Base-by-base conservation (phyloP, 2,329 filamentous ascomycete genomes). In the Colletotrichum cuscutae region DNA sequence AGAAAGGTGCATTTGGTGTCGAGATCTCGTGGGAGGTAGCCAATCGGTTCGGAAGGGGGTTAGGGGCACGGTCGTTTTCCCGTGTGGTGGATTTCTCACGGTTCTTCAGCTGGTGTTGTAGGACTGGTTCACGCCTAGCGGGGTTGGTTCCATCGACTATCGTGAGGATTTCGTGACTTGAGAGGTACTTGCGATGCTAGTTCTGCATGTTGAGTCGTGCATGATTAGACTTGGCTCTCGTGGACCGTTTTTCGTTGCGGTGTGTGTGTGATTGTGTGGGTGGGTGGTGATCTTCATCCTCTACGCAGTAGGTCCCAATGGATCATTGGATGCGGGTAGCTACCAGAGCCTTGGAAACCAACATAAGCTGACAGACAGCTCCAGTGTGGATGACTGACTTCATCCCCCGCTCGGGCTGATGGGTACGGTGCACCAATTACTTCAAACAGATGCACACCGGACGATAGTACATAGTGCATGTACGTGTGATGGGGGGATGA, bases 341-440 rank as follows among this genome's bases (percentile, higher is more conserved):
- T 13, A 22, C 49, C 62, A 32, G 22, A 24, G 62, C 52, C 62
- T 64, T 28, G 62, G 62, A 56, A 64, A 64, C 61, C 32, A 64
- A 42, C 61, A 64, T 6, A 28, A 30, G 24, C 58, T 46, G 26
- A 42, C 28, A 46, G 32, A 37, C 28, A 46, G 35, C 53, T 61
- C 59, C 13, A 19, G n/a, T 61, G 26, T 35, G 54, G 35, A 70
- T 65, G 70, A 70, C 64, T 65, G 70, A 70, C 46, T 72, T 72
- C 53, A 70, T 65, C 46, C 54, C 5, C 32, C 15, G 28, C 52
- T 59, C 37, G 35, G 30, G 13, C 15, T 11, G n/a, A n/a, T 11
- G 12, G 28, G 26, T 42, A 49, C 19, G 42, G 42, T 32, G 19
- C 35, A 26, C 56, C 30, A 26, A 12, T 7, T 4, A 9, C 30